Evolutionary conservation across 495 filamentous ascomycete genomes (phyloP).

Genomic region (Bombardia bombarda): DNA sequence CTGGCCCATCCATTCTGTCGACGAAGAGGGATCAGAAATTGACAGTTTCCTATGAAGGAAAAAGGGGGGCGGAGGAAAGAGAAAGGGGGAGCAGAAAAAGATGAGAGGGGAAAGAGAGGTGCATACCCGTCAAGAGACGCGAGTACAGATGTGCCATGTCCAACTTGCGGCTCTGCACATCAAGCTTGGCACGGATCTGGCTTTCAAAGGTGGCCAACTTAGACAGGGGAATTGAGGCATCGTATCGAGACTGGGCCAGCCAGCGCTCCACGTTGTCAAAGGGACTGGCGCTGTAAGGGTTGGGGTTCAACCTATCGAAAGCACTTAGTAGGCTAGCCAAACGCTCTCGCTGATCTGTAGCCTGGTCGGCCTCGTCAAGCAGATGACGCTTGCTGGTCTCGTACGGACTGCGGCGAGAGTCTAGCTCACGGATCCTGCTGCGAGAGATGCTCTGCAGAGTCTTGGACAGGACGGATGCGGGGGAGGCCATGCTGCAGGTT

Average conservation of each 20-base stretch:
- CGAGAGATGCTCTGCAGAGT: slow-evolving; percentile 57
- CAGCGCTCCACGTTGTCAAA: slow-evolving; percentile 27
- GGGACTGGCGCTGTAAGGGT: slow-evolving; percentile 10
- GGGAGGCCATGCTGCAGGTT: slow-evolving; percentile 21
- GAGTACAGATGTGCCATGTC: slow-evolving; percentile 56
- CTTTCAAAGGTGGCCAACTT: slow-evolving; percentile 31
- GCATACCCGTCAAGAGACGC: slow-evolving; percentile 41
- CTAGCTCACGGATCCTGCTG: slow-evolving; percentile 56
- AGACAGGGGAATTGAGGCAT: slow-evolving; percentile 25
- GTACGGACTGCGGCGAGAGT: slow-evolving; percentile 51
- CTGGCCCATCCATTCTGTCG: slow-evolving; percentile 51
- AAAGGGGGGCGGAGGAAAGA: no score
- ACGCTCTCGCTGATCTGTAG: slow-evolving; percentile 22
- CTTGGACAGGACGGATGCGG: slow-evolving; percentile 40
- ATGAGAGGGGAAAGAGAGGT: no score
- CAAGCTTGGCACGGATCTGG: slow-evolving; percentile 32
- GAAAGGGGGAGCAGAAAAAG: no score
- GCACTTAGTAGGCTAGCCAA: slow-evolving; percentile 34
- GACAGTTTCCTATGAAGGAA: no score
- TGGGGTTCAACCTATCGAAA: slow-evolving; percentile 27
- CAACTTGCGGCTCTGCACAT: slow-evolving; percentile 45
- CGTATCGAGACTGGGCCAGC: slow-evolving; percentile 30
- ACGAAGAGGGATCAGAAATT: no score
- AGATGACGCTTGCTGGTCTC: slow-evolving; percentile 32
- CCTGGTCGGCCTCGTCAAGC: slow-evolving; percentile 21